Base-by-base conservation (phyloP, 1,284 basidiomycete genomes). In the Agaricales sp. region DNA sequence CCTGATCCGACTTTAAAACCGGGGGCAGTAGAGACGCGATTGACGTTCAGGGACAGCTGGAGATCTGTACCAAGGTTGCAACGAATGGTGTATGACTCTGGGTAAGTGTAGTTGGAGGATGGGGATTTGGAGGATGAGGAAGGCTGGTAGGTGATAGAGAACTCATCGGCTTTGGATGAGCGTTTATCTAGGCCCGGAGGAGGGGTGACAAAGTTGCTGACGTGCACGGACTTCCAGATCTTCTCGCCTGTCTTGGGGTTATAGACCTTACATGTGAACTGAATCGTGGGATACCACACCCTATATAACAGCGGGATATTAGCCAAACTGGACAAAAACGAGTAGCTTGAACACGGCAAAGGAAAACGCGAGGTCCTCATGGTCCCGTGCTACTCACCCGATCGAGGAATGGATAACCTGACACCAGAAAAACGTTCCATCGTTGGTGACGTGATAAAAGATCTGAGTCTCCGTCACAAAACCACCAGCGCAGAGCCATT, bases 321-420 rank as follows among this genome's bases (percentile, higher is more conserved):
- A 21, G 50, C n/a, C 44, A 11, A 8, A 35, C 19, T 26, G 22
- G 25, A 14, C 21, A 43, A 23, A 20, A 41, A 18, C 38, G 23
- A 47, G 37, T n/a, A n/a, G n/a, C n/a, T n/a, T n/a, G n/a, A n/a
- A n/a, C n/a, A n/a, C n/a, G n/a, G n/a, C 16, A 20, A n/a, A 22
- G 24, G 14, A 16, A 45, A 39, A 41, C 13, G 50, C 14, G 43
- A 23, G 23, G 26, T 49, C 22, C 53, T 46, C 22, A 2, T 4
- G 37, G 39, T 43, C 37, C 1, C 26, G 47, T 50, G 20, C 45
- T 48, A 75, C 90, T 67, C 60, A 95, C 93, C 96, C 96, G 49
- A 95, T 80, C 44, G 88, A 77, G 2, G 92, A 95, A 73, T 97
- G 93, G 61, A 99, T 98, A 53, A 99, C 78, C 69, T 99, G 95